These are phyloP conservation scores for Rhodomyrtus psidioides DNA, from an alignment of 441 rosid species.

Conservation along the genomic window DNA sequence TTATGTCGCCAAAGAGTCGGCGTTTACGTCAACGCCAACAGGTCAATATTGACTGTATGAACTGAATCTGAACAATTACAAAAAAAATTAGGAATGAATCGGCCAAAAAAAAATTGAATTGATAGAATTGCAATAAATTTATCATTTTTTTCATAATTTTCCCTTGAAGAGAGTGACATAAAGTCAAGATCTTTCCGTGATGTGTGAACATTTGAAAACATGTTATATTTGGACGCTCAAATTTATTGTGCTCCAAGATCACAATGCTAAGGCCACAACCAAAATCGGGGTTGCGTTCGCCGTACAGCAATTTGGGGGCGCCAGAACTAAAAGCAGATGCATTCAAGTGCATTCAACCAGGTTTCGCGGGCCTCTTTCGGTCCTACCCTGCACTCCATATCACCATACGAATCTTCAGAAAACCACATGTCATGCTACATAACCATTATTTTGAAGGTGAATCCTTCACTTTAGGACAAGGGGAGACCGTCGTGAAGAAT, in stretches of 20 bases:
- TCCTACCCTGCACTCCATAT: background rate
- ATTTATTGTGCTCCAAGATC: background rate
- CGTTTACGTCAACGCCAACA: too few relatives aligned
- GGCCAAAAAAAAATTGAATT: too few relatives aligned
- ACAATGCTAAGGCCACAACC: background rate
- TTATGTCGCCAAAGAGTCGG: too few relatives aligned
- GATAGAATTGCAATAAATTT: too few relatives aligned
- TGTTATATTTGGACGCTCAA: background rate
- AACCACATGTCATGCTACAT: background rate
- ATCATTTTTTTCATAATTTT: too few relatives aligned
- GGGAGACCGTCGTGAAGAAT: background rate
- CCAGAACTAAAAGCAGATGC: background rate
- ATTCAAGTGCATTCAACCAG: too few relatives aligned
- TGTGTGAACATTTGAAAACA: too few relatives aligned
- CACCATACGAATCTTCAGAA: background rate
- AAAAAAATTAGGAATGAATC: too few relatives aligned
- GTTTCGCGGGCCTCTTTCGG: background rate
- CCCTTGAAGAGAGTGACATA: background rate
- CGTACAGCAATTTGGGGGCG: background rate
- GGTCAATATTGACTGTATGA: too few relatives aligned
- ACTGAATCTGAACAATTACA: too few relatives aligned
- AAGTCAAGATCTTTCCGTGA: background rate
- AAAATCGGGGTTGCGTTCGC: background rate
- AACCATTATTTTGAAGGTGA: background rate
- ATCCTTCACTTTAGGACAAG: background rate